Percentiles rank a stretch among this genome's conserved stretches.
phyloP scores from a whole-genome alignment of 768 basidiomycete species.

The Chalciporus piperatus region DNA sequence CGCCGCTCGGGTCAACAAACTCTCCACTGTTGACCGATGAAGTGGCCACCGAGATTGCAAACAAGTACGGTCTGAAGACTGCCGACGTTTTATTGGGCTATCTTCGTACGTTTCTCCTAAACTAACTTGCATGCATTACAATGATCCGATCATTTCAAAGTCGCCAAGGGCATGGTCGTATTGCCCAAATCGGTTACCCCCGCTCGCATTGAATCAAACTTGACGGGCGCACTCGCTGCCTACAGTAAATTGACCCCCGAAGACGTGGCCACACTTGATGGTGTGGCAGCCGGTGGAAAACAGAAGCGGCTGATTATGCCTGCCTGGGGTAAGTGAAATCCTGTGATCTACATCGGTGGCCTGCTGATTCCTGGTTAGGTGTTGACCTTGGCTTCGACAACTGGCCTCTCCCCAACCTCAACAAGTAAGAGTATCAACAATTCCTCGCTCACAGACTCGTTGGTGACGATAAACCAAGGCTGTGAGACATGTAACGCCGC shows the following conservation, averaged over 20 bases:
- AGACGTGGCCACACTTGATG: conserved; percentile 58
- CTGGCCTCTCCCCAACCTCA: conserved; percentile 37
- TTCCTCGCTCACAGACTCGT: background rate
- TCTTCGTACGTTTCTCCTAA: conserved; percentile 41
- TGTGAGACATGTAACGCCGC: background rate
- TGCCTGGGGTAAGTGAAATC: conserved; percentile 57
- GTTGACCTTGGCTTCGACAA: conserved; percentile 71
- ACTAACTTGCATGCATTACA: conserved; percentile 1
- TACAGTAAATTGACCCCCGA: conserved; percentile 42
- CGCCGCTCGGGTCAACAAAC: conserved; percentile 70
- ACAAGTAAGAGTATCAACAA: conserved; percentile 1
- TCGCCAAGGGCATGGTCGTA: conserved; percentile 60
- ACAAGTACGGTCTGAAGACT: conserved; percentile 50
- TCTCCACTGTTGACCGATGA: conserved; percentile 67
- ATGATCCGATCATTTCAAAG: conserved; percentile 29
- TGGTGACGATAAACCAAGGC: background rate
- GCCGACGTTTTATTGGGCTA: conserved; percentile 63
- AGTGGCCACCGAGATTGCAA: conserved; percentile 55
- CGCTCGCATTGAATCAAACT: conserved; percentile 60
- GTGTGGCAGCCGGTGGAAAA: conserved; percentile 55
- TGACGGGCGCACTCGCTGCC: conserved; percentile 49
- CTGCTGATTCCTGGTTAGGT: conserved; percentile 35
- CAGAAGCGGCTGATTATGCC: conserved; percentile 69
- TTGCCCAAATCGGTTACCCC: conserved; percentile 80
- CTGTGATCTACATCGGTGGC: background rate